A percentile compares a stretch with the other conserved stretches of the same genome.
Conservation (phyloP, 1,139 yeast species). For the Williopsis jadinii region DNA sequence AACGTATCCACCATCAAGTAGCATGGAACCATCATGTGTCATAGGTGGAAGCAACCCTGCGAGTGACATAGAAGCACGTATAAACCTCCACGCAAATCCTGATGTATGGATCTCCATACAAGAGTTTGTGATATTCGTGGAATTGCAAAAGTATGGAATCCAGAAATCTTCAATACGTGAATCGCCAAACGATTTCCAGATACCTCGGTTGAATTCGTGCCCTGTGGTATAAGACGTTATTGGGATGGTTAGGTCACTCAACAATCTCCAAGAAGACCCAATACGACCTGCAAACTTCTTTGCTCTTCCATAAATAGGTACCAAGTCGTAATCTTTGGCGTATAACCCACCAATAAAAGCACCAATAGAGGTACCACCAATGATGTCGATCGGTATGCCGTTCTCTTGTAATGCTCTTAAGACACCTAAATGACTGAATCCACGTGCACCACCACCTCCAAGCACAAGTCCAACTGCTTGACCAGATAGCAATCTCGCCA, state of each 20-base stretch:
- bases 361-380: constrained; percentile 97
- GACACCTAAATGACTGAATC: constrained; percentile 87
- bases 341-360: constrained; percentile 93
- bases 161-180: constrained; percentile 93
- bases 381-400: constrained; percentile 88
- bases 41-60: constrained; percentile 93
- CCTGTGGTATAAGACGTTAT: constrained; percentile 94
- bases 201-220: constrained; percentile 92
- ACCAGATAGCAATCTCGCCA: constrained; percentile 85
- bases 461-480: constrained; percentile 90
- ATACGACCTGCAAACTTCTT: constrained; percentile 81
- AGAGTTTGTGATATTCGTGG: constrained; percentile 94
- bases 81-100: constrained; percentile 94
- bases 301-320: constrained; percentile 84
- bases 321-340: constrained; percentile 86
- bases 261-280: constrained; percentile 79
- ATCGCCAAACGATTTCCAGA: constrained; percentile 94
- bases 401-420: constrained; percentile 88
- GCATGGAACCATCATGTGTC: constrained; percentile 84
- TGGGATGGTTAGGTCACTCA: constrained; percentile 84
- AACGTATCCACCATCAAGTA: constrained; percentile 91
- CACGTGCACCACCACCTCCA: constrained; percentile 98
- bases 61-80: constrained; percentile 93
- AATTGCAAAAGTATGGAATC: constrained; percentile 82
- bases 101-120: constrained; percentile 90